Evolutionary conservation across 345 rosid species (phyloP).

Genomic region (Sonneratia caseolaris): DNA sequence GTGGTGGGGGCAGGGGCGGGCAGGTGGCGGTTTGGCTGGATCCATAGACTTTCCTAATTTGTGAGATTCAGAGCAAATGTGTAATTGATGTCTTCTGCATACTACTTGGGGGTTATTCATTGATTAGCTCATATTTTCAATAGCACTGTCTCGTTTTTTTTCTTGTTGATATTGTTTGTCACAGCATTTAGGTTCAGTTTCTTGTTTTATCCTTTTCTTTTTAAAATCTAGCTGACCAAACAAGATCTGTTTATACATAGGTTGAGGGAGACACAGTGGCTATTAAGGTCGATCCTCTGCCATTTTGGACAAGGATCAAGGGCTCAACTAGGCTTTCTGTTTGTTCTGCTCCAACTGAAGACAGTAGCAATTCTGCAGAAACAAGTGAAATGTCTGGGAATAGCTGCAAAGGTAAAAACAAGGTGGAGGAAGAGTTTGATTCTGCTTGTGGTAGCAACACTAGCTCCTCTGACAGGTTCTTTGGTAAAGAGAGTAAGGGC

Average conservation of each 20-base stretch:
- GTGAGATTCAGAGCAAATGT: background rate
- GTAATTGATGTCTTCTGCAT: background rate
- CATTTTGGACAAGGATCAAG: slow-evolving; percentile 73
- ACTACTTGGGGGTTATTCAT: background rate
- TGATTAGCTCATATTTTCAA: background rate
- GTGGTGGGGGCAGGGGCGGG: no score
- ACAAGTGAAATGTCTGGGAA: slow-evolving; percentile 15
- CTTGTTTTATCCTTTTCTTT: background rate
- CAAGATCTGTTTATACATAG: slow-evolving; percentile 22
- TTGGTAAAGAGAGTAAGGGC: slow-evolving; percentile 12
- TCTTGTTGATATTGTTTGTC: background rate
- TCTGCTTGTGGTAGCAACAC: slow-evolving; percentile 10
- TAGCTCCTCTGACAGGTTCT: background rate
- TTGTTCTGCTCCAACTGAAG: slow-evolving; percentile 24
- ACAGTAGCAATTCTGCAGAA: slow-evolving; percentile 18
- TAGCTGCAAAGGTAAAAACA: slow-evolving; percentile 24
- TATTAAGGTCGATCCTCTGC: slow-evolving; percentile 53
- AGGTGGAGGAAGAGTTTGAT: slow-evolving; percentile 14
- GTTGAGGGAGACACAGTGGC: slow-evolving; percentile 74
- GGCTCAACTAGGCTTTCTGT: slow-evolving; percentile 38
- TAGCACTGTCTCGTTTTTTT: background rate
- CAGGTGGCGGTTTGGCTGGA: no score
- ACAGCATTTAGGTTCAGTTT: background rate
- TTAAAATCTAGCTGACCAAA: background rate
- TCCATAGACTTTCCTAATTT: no score